Evolutionary conservation across 371 early-diverging fungal species (phyloP), one percentile per base, ranked within the genome.

Genomic region (Mortierella sp.): DNA sequence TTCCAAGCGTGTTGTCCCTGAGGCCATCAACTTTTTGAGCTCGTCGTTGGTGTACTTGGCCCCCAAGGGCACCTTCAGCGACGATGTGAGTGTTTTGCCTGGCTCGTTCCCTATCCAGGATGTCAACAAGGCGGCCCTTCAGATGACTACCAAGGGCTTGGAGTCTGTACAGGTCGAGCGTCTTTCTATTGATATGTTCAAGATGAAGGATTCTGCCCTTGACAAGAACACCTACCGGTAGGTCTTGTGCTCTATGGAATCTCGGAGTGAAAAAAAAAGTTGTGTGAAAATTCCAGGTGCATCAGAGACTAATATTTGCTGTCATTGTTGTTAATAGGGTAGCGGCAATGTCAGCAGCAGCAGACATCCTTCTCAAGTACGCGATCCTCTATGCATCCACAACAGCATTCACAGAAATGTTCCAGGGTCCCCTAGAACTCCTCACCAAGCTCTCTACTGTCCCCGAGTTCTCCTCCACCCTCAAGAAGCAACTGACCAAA

Each of bases 1-100:
- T 37, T 92, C 97, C 0, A 95, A 96, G 75, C 93, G 98, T n/a
- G 92, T 93, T 73, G 86, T 96, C 4, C 98, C 98, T 1, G 98
- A 98, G 88, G 93, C 89, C 0, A 80, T 96, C 73, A 94, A 94
- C 90, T 97, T 94, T 81, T 88, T 97, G 72, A 81, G 88, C 67
- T 81, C 88, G 13, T 79, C 88, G 3, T 76, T 94, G 34, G 87
- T 89, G n/a, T 72, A 89, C 24, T 79, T 94, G 48, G 87, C 91
- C 1, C 93, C 93, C n/a, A 80, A 89, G 69, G 81, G 86, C 1
- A 79, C 86, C 3, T 90, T 92, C 55, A 55, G 64, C 64, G 64
- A 77, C 34, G 77, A 88, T 11, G 37, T 74, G 5, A 74, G 79
- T 19, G 74, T 70, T 19, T 61, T 89, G 21, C 90, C 92, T 1